These are phyloP conservation scores for Fraxinus dipetala DNA, from an alignment of 305 asterid species.

Conservation along the genomic window DNA sequence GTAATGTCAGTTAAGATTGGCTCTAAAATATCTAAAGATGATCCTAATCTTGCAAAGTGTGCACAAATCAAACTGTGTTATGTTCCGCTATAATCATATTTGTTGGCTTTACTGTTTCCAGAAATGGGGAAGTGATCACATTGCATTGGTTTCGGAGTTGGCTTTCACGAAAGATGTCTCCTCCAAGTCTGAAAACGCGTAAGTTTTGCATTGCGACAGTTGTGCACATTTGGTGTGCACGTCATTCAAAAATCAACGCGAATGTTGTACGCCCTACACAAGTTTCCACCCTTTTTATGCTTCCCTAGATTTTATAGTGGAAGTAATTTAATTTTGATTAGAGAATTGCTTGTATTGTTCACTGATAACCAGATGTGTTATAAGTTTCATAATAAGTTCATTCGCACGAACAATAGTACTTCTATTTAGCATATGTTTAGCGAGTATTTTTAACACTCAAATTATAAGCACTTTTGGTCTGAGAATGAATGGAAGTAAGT, in stretches of 20 bases:
- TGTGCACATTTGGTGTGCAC: neutral
- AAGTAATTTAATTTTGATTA: neutral
- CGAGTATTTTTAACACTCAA: neutral
- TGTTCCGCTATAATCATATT: constrained; percentile 1
- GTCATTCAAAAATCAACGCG: neutral
- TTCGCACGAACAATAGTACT: neutral
- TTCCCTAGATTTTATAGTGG: neutral
- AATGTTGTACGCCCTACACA: neutral
- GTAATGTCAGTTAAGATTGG: neutral
- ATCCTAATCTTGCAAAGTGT: neutral
- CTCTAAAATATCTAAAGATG: neutral
- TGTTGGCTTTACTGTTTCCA: constrained; percentile 35
- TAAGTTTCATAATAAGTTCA: neutral
- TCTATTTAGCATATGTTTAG: neutral
- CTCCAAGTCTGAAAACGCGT: constrained; percentile 23
- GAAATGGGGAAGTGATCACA: constrained; percentile 99
- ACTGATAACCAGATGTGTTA: neutral
- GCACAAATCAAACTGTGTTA: neutral
- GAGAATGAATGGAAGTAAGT: neutral
- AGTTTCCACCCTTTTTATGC: neutral
- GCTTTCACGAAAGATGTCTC: constrained; percentile 50
- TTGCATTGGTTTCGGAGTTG: constrained; percentile 85
- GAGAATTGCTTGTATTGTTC: neutral
- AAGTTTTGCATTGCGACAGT: neutral
- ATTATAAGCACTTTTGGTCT: neutral